Evolutionary conservation across 805 yeast genomes (phyloP), one percentile per base, ranked within the genome.

Genomic region (Blastobotrys mokoenaii): DNA sequence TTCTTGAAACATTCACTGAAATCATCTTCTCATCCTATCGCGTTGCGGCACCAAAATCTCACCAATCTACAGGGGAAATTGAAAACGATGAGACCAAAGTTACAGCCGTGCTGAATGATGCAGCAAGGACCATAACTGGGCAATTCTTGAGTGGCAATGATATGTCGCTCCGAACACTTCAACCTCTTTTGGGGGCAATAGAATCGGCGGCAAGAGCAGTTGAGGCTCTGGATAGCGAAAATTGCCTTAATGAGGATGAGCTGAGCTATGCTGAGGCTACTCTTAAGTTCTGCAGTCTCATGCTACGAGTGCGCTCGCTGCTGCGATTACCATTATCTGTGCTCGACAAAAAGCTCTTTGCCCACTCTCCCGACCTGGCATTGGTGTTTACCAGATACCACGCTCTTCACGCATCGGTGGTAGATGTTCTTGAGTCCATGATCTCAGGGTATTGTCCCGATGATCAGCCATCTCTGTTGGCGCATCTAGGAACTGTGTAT

Each of bases 381-480:
- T 67, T 71, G 5, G 64, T 80, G 1, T 87, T 83, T 56, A 65
- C 77, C 3, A 68, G 66, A n/a, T 66, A 69, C 31, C 66, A 68
- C 7, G 53, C 63, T 0, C 65, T 80, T 46, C 74, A 86, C 48
- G 61, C 64, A 29, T 66, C 67, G 9, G 67, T 85, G 1, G 62
- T 85, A 30, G 72, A 72, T 35, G 58, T 87, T 32, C 61, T 86
- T 14, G 74, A 81, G 3, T 67, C 58, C 37, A 39, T 62, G 25
- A 55, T 57, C 16, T 41, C 51, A 10, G 57, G 59, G 14, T 51
- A 55, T 50, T 51, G 57, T 53, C 68, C 69, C 5, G 65, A 66
- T 3, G 79, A 76, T 22, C 75, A 80, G 30, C 95, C 95, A 2
- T 87, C 96, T 0, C 65, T 90, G 40, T 68, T 90, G 34, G 84